These are phyloP conservation scores for Suhomyces anneliseae DNA, from an alignment of 1,139 yeast species.

Conservation along the genomic window DNA sequence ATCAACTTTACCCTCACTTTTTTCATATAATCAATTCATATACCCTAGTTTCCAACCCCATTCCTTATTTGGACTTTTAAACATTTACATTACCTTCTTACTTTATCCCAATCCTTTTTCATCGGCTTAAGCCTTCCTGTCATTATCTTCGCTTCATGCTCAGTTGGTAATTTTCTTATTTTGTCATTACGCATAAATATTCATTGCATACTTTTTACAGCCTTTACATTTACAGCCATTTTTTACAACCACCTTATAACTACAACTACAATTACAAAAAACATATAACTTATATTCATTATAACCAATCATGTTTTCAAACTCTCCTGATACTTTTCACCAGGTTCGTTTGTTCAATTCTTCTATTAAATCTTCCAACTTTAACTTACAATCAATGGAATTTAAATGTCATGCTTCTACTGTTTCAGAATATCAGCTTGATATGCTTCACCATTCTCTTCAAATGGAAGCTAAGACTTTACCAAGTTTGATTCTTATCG, in stretches of 20 bases:
- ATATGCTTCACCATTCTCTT: conserved; percentile 41
- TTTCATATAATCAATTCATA: background rate
- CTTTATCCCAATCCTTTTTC: background rate
- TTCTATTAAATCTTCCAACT: conserved; percentile 34
- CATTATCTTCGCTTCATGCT: conserved; percentile 2
- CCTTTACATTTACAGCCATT: background rate
- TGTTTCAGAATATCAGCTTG: conserved; percentile 42
- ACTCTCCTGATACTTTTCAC: conserved; percentile 41
- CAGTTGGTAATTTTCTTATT: conserved; percentile 1
- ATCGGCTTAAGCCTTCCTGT: background rate
- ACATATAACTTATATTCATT: background rate
- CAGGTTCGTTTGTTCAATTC: conserved; percentile 35
- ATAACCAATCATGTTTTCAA: conserved; percentile 9
- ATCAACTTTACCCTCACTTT: conserved; percentile 3
- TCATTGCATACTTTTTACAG: background rate
- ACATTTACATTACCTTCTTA: background rate
- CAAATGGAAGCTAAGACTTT: conserved; percentile 32
- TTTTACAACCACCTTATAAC: background rate
- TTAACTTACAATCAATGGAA: conserved; percentile 33
- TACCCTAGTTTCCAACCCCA: background rate
- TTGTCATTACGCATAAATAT: background rate
- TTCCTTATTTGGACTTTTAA: background rate
- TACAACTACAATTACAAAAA: background rate
- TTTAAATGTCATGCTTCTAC: conserved; percentile 40
- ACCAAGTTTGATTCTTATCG: conserved; percentile 43